Evolutionary conservation across 805 yeast species (phyloP).

Genomic region (Ogataea paraovalis): DNA sequence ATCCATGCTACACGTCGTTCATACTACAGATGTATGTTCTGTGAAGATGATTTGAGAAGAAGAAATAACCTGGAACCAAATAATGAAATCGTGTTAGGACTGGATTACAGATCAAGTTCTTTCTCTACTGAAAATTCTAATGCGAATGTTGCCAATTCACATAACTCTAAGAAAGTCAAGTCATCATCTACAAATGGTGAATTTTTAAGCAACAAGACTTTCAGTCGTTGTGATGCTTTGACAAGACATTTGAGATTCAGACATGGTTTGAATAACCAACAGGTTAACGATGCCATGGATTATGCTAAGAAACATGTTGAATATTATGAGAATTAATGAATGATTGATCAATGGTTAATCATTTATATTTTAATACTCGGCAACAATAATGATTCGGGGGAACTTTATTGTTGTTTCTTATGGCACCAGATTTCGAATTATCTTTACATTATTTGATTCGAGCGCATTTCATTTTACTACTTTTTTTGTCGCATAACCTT

Average conservation of each 20-base stretch:
- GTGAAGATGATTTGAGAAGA: constrained; percentile 64
- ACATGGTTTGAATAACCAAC: constrained; percentile 66
- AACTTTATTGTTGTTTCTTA: neutral
- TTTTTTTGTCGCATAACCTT: neutral
- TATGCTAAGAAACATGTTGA: constrained; percentile 78
- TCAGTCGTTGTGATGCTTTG: constrained; percentile 90
- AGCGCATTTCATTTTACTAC: neutral
- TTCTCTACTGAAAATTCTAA: constrained; percentile 28
- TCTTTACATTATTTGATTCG: neutral
- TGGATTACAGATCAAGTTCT: constrained; percentile 24
- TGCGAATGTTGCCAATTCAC: constrained; percentile 29
- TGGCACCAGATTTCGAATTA: neutral
- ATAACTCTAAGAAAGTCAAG: constrained; percentile 36
- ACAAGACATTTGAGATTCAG: constrained; percentile 91
- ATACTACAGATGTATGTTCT: constrained; percentile 79
- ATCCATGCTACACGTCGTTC: constrained; percentile 88
- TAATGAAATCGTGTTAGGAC: constrained; percentile 38
- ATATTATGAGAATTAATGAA: constrained; percentile 34
- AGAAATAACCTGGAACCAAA: constrained; percentile 39
- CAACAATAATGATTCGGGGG: neutral
- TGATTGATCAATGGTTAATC: neutral
- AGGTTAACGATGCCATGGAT: constrained; percentile 67
- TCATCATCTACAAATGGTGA: constrained; percentile 24
- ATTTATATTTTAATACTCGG: neutral
- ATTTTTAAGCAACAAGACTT: constrained; percentile 53